Conservation (phyloP, 2,329 filamentous ascomycete species). For the Ramichloridium luteum region DNA sequence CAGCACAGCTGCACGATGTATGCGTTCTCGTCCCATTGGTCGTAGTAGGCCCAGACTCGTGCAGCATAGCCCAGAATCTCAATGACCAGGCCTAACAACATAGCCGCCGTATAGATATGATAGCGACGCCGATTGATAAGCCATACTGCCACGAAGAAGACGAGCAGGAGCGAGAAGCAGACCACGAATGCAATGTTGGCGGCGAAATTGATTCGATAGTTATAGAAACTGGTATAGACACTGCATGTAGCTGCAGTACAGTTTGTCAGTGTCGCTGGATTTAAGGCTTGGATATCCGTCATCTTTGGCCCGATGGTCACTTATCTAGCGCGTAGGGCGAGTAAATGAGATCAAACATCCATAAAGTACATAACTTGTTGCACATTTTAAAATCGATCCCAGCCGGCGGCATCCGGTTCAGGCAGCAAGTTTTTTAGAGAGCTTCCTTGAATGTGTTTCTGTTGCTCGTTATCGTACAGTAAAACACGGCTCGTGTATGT, state of each 20-base stretch:
- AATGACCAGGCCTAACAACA: not conserved
- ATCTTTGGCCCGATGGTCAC: too few species aligned
- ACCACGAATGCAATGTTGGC: conserved; percentile 2
- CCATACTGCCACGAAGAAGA: conserved; percentile 1
- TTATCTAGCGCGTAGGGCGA: too few species aligned
- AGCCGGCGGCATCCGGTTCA: too few species aligned
- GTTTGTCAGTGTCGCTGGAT: conserved; percentile 3
- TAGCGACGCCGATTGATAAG: not conserved
- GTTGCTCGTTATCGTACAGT: too few species aligned
- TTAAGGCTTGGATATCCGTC: too few species aligned
- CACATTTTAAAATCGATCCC: too few species aligned
- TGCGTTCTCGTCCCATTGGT: not conserved
- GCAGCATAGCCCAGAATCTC: not conserved
- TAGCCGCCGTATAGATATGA: not conserved
- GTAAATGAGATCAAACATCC: too few species aligned
- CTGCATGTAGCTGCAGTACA: conserved; percentile 1
- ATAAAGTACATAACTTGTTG: too few species aligned
- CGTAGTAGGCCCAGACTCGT: conserved; percentile 1
- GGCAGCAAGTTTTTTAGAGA: too few species aligned
- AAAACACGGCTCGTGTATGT: too few species aligned
- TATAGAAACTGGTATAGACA: conserved; percentile 2
- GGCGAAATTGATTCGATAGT: conserved; percentile 1
- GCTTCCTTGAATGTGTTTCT: too few species aligned
- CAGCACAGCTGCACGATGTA: conserved; percentile 3
- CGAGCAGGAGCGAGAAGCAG: conserved; percentile 2